A percentile compares a stretch with the other conserved stretches of the same genome.
phyloP scores from a whole-genome alignment of 1,139 yeast genomes.

The Zygosaccharomyces pseudobailii region DNA sequence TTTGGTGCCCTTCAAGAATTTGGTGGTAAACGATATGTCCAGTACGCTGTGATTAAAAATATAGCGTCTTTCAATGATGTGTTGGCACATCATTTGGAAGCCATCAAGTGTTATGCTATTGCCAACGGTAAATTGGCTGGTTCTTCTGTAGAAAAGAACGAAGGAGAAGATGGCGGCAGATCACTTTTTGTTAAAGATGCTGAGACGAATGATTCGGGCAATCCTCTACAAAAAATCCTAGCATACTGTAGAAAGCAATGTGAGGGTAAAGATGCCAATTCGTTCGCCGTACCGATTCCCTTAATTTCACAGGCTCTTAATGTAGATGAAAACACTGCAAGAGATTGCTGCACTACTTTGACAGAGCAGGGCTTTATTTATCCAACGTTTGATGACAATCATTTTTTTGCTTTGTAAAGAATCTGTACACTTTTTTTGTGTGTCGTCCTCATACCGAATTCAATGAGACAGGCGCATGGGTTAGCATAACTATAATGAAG shows the following conservation, averaged over 20 bases:
- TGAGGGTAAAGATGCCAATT: constrained; percentile 47
- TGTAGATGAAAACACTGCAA: constrained; percentile 46
- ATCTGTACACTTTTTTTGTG: neutral
- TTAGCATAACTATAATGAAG: neutral
- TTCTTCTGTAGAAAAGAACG: constrained; percentile 7
- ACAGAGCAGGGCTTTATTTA: constrained; percentile 64
- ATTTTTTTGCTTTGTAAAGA: constrained; percentile 1
- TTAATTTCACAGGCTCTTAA: constrained; percentile 54
- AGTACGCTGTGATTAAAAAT: constrained; percentile 56
- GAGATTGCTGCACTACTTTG: constrained; percentile 47
- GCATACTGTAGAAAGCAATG: constrained; percentile 47
- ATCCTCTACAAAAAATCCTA: constrained; percentile 41
- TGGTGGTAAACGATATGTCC: constrained; percentile 60
- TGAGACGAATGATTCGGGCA: constrained; percentile 32
- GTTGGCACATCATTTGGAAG: constrained; percentile 69
- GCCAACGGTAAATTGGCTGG: constrained; percentile 27
- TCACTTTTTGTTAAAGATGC: constrained; percentile 47
- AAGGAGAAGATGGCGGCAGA: constrained; percentile 27
- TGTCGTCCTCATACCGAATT: neutral
- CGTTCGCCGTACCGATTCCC: constrained; percentile 68
- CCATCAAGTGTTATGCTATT: constrained; percentile 59
- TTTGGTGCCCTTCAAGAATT: constrained; percentile 72
- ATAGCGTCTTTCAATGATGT: constrained; percentile 71
- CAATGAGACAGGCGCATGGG: constrained; percentile 7
- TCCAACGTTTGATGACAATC: constrained; percentile 57